Conservation (phyloP, 2,329 filamentous ascomycete genomes). For the Calonectria multiphialidica region DNA sequence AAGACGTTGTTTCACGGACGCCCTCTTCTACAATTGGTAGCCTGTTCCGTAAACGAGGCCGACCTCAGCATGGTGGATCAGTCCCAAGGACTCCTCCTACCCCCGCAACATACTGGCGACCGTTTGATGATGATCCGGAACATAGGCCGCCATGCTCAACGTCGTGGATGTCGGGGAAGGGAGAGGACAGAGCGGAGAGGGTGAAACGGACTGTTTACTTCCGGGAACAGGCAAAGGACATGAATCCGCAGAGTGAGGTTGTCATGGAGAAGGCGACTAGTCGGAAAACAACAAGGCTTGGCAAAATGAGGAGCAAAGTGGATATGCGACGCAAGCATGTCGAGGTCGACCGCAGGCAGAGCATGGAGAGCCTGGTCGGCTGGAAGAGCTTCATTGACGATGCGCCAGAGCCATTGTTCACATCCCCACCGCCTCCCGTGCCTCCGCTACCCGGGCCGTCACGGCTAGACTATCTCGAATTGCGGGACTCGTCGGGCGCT, state of each 20-base stretch:
- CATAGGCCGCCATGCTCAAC: constrained; percentile 35
- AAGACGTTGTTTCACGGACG: constrained; percentile 22
- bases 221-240: constrained; percentile 33
- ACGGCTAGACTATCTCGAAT: constrained; percentile 24
- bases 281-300: constrained; percentile 27
- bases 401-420: constrained; percentile 38
- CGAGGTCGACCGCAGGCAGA: constrained; percentile 23
- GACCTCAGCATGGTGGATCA: constrained; percentile 31
- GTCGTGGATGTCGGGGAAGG: constrained; percentile 37
- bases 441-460: constrained; percentile 41
- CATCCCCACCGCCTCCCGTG: constrained; percentile 41
- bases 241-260: constrained; percentile 9
- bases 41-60: constrained; percentile 43
- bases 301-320: constrained; percentile 25
- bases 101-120: constrained; percentile 40
- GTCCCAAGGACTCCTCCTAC: constrained; percentile 35
- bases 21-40: constrained; percentile 39
- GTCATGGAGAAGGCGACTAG: constrained; percentile 2
- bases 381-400: constrained; percentile 41
- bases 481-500: constrained; percentile 11
- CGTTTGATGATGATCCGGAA: constrained; percentile 40
- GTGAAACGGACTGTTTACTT: constrained; percentile 38
- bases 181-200: constrained; percentile 33
- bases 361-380: constrained; percentile 39
- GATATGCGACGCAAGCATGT: constrained; percentile 10